These are phyloP conservation scores for Anthracocystis walkeri DNA, from an alignment of 1,284 basidiomycete species.

Conservation along the genomic window DNA sequence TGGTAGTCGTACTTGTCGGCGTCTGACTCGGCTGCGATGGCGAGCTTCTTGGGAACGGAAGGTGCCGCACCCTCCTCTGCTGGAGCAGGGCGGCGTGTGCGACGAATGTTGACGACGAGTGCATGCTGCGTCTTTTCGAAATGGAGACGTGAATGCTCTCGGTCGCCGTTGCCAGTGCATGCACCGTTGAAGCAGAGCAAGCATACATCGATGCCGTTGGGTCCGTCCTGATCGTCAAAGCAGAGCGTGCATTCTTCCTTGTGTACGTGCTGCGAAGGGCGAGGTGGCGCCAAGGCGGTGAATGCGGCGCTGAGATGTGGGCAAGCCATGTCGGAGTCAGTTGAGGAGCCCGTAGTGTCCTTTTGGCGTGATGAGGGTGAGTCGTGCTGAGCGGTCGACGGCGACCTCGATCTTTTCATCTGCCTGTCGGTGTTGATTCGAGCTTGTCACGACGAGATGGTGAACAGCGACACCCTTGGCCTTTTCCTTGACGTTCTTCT, in stretches of 20 bases:
- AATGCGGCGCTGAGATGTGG: conserved; percentile 58
- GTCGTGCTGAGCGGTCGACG: conserved; percentile 23
- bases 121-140: conserved; percentile 75
- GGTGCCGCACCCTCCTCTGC: conserved; percentile 6
- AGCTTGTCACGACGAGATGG: neutral
- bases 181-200: conserved; percentile 91
- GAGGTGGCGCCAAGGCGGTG: conserved; percentile 49
- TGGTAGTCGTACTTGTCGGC: conserved; percentile 85
- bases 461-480: neutral
- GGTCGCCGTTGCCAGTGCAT: conserved; percentile 55
- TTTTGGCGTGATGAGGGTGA: conserved; percentile 17
- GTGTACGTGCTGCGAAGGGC: conserved; percentile 73
- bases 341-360: neutral
- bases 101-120: conserved; percentile 84
- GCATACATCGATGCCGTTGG: conserved; percentile 86
- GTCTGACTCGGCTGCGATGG: conserved; percentile 84
- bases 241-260: conserved; percentile 94
- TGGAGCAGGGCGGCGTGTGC: conserved; percentile 73
- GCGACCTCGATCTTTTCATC: conserved; percentile 49
- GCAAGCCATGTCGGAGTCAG: conserved; percentile 48
- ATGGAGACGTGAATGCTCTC: conserved; percentile 62
- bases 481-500: neutral
- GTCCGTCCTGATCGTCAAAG: conserved; percentile 86
- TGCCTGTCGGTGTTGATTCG: conserved; percentile 6
- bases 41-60: conserved; percentile 80